Conservation (phyloP, 192 early-diverging fungal genomes). For the Rhizoclosmatium globosum region DNA sequence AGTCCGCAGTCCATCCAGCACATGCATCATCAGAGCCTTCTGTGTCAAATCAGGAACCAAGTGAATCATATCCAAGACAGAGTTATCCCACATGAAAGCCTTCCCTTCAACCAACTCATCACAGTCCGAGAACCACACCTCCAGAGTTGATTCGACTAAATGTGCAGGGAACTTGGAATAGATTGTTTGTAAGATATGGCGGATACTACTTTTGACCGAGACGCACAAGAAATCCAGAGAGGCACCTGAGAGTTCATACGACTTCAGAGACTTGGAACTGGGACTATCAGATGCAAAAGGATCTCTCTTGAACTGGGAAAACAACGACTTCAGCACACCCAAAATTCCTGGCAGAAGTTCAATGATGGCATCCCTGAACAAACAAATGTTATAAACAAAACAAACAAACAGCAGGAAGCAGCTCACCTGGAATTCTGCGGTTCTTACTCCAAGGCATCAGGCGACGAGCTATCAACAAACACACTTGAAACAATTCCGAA, state of each 20-base stretch:
- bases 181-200: slow-evolving; percentile 60
- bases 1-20: too few relatives aligned
- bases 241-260: background rate
- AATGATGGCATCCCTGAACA: slow-evolving; percentile 32
- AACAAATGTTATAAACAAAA: background rate
- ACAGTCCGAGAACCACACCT: slow-evolving; percentile 68
- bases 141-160: slow-evolving; percentile 69
- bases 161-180: slow-evolving; percentile 62
- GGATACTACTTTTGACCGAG: slow-evolving; percentile 54
- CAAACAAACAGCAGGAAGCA: too few relatives aligned
- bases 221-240: slow-evolving; percentile 57
- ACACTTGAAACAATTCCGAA: slow-evolving; percentile 39
- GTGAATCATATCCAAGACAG: too few relatives aligned
- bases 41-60: too few relatives aligned
- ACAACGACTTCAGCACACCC: slow-evolving; percentile 36
- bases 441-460: background rate
- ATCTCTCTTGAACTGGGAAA: slow-evolving; percentile 31
- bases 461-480: slow-evolving; percentile 15
- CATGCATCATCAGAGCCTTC: too few relatives aligned
- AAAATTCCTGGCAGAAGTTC: slow-evolving; percentile 45
- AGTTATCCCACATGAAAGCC: too few relatives aligned
- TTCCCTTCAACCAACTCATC: too few relatives aligned
- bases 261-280: background rate
- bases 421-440: slow-evolving; percentile 22
- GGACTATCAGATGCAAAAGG: background rate